Conservation (phyloP, 2,329 filamentous ascomycete genomes). For the Apiospora malaysiana region DNA sequence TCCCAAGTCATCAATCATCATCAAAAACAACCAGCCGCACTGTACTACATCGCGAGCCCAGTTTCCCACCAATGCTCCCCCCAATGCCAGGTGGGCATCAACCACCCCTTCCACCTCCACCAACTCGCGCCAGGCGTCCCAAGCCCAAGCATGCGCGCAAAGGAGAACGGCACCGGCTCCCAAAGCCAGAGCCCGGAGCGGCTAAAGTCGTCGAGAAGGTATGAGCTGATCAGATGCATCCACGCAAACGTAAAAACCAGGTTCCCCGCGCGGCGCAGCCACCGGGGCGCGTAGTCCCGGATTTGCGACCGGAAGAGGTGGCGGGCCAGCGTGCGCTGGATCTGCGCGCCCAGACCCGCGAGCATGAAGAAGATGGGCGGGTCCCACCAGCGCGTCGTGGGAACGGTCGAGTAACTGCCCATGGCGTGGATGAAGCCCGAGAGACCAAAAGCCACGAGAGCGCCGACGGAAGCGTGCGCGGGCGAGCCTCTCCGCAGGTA, state of each 20-base stretch:
- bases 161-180: conserved; percentile 81
- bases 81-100: conserved; percentile 60
- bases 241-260: conserved; percentile 67
- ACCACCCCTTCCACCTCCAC: conserved; percentile 69
- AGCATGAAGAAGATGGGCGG: conserved; percentile 74
- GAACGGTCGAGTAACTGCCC: conserved; percentile 72
- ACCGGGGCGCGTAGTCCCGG: conserved; percentile 46
- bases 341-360: conserved; percentile 68
- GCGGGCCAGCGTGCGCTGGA: conserved; percentile 53
- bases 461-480: conserved; percentile 41
- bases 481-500: conserved; percentile 44
- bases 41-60: conserved; percentile 43
- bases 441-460: conserved; percentile 64
- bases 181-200: conserved; percentile 77
- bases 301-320: conserved; percentile 11
- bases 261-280: conserved; percentile 61
- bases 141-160: conserved; percentile 69
- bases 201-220: conserved; percentile 79
- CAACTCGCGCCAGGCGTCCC: conserved; percentile 65
- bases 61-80: conserved; percentile 68
- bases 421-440: conserved; percentile 73
- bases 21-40: neutral
- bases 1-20: neutral
- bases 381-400: conserved; percentile 53
- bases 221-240: conserved; percentile 68